These are phyloP conservation scores for Acacia concinna DNA, from an alignment of 331 rosid species.

Conservation along the genomic window DNA sequence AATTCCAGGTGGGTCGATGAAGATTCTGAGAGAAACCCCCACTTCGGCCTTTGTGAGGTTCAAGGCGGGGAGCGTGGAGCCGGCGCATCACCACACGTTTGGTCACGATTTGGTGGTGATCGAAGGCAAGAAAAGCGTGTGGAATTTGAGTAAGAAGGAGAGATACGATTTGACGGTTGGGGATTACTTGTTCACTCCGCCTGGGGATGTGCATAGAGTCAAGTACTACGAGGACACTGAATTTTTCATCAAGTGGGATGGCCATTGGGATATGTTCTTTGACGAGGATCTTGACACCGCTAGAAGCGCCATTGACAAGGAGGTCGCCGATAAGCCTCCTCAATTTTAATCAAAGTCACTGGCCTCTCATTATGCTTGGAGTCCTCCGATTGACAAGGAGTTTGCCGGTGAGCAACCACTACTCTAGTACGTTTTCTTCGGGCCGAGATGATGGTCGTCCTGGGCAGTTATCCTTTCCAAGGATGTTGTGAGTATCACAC, in stretches of 20 bases:
- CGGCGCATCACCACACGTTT: constrained; percentile 87
- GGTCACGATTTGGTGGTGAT: constrained; percentile 88
- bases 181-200: constrained; percentile 77
- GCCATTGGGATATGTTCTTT: constrained; percentile 87
- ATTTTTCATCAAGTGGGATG: constrained; percentile 94
- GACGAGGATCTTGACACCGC: constrained; percentile 76
- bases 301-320: constrained; percentile 48
- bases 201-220: constrained; percentile 80
- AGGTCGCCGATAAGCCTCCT: constrained; percentile 16
- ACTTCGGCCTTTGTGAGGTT: constrained; percentile 82
- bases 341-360: neutral
- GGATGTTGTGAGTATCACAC: neutral
- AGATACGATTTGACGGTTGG: constrained; percentile 66
- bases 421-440: no score
- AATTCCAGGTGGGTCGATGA: constrained; percentile 89
- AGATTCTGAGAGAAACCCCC: constrained; percentile 74
- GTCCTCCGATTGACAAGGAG: neutral
- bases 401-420: neutral
- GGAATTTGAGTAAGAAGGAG: constrained; percentile 76
- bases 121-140: constrained; percentile 77
- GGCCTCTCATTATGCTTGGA: neutral
- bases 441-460: neutral
- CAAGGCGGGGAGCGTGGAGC: constrained; percentile 85
- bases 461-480: neutral
- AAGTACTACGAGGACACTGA: constrained; percentile 73